These are phyloP conservation scores for Mediolabrus comicus DNA, from an alignment of 108 stramenopile genomes.

Conservation along the genomic window DNA sequence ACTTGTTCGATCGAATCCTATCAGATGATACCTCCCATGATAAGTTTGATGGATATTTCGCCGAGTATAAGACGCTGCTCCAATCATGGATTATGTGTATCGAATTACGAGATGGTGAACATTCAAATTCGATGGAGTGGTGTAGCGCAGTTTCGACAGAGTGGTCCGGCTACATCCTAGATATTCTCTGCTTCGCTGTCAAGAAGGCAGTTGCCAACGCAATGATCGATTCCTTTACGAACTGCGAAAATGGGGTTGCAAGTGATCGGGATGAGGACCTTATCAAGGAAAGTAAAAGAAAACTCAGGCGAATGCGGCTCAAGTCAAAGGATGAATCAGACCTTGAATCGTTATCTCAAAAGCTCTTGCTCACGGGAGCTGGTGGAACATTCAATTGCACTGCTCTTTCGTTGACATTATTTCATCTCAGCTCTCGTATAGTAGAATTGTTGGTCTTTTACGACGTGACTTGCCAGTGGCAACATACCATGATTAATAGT, in stretches of 20 bases:
- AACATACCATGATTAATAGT: conserved; percentile 6
- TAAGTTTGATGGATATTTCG: conserved; percentile 9
- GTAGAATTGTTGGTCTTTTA: conserved; percentile 26
- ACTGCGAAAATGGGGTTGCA: background rate
- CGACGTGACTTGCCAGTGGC: conserved; percentile 26
- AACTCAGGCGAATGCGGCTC: conserved; percentile 15
- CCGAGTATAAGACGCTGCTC: conserved; percentile 25
- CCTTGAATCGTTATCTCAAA: conserved; percentile 23
- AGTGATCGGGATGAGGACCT: conserved; percentile 1
- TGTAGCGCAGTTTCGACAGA: conserved; percentile 9
- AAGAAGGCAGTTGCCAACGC: conserved; percentile 12
- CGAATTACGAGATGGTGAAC: conserved; percentile 7
- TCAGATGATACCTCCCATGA: background rate
- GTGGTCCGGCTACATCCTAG: conserved; percentile 33
- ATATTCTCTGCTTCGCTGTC: conserved; percentile 35
- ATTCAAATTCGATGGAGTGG: background rate
- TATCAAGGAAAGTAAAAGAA: conserved; percentile 2
- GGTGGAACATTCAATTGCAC: conserved; percentile 5
- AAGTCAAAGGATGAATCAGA: conserved; percentile 15
- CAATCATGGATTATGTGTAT: conserved; percentile 29
- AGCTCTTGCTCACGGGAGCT: conserved; percentile 1
- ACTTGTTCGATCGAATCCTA: conserved; percentile 20
- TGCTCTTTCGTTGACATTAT: conserved; percentile 24
- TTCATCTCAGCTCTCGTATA: conserved; percentile 16
- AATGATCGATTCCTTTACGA: conserved; percentile 10